Conservation (phyloP, 2,329 filamentous ascomycete genomes). For the Scytalidium sp. region DNA sequence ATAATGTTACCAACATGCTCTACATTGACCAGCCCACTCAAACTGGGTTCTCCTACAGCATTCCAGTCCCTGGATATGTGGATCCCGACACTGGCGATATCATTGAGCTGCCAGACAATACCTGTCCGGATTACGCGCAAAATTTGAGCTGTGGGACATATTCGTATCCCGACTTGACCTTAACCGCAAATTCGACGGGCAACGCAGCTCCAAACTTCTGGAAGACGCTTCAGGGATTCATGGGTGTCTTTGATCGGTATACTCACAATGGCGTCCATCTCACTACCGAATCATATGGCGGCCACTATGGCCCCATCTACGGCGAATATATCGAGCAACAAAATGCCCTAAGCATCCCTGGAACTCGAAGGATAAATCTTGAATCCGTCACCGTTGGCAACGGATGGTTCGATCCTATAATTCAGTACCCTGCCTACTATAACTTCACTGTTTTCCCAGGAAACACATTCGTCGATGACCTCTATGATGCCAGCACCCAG, state of each 20-base stretch:
- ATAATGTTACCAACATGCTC: conserved; percentile 51
- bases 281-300: conserved; percentile 54
- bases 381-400: conserved; percentile 53
- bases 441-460: conserved; percentile 54
- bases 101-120: conserved; percentile 40
- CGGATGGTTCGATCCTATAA: conserved; percentile 54
- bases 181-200: conserved; percentile 50
- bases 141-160: conserved; percentile 50
- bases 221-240: conserved; percentile 60
- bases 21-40: conserved; percentile 59
- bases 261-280: conserved; percentile 49
- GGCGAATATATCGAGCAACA: conserved; percentile 56
- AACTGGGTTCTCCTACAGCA: conserved; percentile 56
- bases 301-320: conserved; percentile 58
- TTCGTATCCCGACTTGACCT: conserved; percentile 44
- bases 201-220: conserved; percentile 57
- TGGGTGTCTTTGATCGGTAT: conserved; percentile 56
- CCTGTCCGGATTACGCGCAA: conserved; percentile 47
- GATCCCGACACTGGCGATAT: conserved; percentile 23
- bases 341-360: conserved; percentile 51
- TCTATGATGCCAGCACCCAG: conserved; percentile 47
- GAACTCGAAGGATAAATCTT: conserved; percentile 43
- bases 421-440: conserved; percentile 55
- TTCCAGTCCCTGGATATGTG: conserved; percentile 22
- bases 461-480: conserved; percentile 53